phyloP scores from a whole-genome alignment of 345 rosid genomes.

The Populus alba region DNA sequence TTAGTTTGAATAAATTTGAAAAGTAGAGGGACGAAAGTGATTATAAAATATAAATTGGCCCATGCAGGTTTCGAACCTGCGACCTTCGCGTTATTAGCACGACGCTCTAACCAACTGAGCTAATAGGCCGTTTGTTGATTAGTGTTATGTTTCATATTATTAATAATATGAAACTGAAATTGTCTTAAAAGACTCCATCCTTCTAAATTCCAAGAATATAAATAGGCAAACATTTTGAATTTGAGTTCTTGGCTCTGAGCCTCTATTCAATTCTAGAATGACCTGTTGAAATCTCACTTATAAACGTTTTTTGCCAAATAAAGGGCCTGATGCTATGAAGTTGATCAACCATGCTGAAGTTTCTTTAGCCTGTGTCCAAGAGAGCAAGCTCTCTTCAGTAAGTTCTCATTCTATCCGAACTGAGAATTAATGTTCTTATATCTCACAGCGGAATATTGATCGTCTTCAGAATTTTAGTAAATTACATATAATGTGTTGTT shows the following conservation, averaged over 20 bases:
- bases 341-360: conserved; percentile 93
- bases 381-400: conserved; percentile 75
- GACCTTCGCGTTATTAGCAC: conserved; percentile 88
- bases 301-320: background rate
- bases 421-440: background rate
- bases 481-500: background rate
- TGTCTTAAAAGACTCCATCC: no score
- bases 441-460: background rate
- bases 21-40: background rate
- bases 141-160: no score
- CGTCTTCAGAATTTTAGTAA: background rate
- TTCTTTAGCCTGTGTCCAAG: conserved; percentile 73
- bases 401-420: conserved; percentile 12
- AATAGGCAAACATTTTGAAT: background rate
- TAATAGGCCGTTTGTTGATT: conserved; percentile 39
- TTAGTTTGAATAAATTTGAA: background rate
- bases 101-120: conserved; percentile 46
- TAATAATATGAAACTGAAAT: no score
- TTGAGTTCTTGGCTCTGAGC: background rate
- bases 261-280: background rate
- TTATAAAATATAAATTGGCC: conserved; percentile 13
- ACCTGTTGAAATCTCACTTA: background rate
- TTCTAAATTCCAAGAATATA: no score
- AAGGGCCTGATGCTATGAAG: conserved; percentile 91
- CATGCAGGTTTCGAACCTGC: conserved; percentile 58